Percentiles rank a stretch among this genome's conserved stretches.
These are phyloP conservation scores for Teratosphaeria pseudoeucalypti DNA, from an alignment of 2,329 filamentous ascomycete species.

Conservation along the genomic window DNA sequence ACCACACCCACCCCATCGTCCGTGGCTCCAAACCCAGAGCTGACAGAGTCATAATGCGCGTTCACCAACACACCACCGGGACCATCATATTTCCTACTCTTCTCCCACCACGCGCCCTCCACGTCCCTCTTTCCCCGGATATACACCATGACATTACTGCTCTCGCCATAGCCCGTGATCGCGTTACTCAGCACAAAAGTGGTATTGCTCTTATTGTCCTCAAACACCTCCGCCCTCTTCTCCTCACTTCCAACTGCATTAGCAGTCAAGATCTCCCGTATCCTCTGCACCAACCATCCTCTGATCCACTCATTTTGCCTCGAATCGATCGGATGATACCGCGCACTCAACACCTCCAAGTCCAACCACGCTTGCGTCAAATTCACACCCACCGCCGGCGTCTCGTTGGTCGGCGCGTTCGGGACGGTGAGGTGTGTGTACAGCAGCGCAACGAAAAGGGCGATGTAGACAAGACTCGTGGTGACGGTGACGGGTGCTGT, in stretches of 20 bases:
- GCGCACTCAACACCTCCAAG: constrained; percentile 60
- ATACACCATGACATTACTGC: constrained; percentile 84
- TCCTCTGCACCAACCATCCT: constrained; percentile 60
- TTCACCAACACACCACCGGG: constrained; percentile 77
- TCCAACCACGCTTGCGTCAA: constrained; percentile 80
- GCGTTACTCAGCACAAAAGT: constrained; percentile 3
- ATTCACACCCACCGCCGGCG: constrained; percentile 55
- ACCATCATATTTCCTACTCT: constrained; percentile 28
- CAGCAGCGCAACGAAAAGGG: constrained; percentile 57
- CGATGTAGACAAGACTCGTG: constrained; percentile 65
- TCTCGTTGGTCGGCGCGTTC: constrained; percentile 59
- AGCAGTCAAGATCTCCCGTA: constrained; percentile 56
- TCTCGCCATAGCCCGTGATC: constrained; percentile 70
- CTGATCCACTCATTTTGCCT: constrained; percentile 71
- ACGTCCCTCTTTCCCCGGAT: constrained; percentile 69
- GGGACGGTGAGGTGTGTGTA: constrained; percentile 66
- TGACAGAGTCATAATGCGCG: constrained; percentile 89
- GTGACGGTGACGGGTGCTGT: constrained; percentile 61
- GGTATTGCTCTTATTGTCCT: constrained; percentile 17
- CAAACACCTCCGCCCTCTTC: neutral
- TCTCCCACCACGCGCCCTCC: constrained; percentile 62
- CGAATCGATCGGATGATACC: constrained; percentile 84
- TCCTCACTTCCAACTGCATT: constrained; percentile 38
- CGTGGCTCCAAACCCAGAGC: constrained; percentile 84
- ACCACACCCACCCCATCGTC: constrained; percentile 88